Evolutionary conservation across 2,329 filamentous ascomycete genomes (phyloP).

Genomic region (Fusarium vanettenii): DNA sequence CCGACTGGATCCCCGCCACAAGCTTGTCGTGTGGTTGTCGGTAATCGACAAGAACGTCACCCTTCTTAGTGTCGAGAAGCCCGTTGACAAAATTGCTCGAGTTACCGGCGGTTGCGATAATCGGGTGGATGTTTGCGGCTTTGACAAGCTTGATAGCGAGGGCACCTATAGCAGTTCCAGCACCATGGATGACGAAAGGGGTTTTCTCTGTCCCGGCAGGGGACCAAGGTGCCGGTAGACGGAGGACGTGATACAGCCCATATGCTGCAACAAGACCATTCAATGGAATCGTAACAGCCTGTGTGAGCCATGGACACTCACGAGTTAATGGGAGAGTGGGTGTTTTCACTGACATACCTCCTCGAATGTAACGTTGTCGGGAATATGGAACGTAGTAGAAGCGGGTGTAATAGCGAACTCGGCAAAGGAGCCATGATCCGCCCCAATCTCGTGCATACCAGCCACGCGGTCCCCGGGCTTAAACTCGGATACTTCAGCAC

Average conservation of each 20-base stretch:
- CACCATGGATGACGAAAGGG: background rate
- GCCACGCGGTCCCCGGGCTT: background rate
- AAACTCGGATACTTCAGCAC: background rate
- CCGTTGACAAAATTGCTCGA: background rate
- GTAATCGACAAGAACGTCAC: background rate
- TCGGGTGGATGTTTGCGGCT: background rate
- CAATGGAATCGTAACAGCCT: background rate
- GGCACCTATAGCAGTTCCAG: background rate
- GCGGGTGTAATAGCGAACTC: background rate
- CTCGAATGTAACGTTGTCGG: background rate
- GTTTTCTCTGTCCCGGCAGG: background rate
- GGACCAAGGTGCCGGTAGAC: background rate
- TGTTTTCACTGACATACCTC: background rate
- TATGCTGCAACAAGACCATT: background rate
- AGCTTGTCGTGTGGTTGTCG: background rate
- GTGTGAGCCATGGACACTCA: background rate
- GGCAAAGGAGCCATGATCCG: background rate
- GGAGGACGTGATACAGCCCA: background rate
- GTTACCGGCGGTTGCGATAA: background rate
- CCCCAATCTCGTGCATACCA: background rate
- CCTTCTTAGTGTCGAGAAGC: background rate
- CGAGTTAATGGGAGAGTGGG: background rate
- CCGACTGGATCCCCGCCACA: background rate
- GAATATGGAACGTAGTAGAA: background rate
- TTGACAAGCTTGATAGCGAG: background rate